Conservation (phyloP, 441 rosid species). For the Monsonia emarginata region DNA sequence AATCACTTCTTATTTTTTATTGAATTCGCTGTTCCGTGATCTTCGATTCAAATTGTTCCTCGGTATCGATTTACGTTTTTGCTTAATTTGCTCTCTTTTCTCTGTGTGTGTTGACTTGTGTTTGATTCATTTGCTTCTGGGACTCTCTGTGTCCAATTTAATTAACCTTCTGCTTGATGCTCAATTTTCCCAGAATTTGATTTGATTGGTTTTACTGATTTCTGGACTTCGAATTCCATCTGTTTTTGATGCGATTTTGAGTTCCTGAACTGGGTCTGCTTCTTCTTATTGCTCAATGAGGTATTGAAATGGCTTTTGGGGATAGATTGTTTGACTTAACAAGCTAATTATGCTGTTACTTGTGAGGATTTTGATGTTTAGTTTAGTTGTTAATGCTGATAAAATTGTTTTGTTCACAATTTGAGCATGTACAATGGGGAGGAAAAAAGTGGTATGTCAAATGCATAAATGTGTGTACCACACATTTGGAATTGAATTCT, state of each 20-base stretch:
- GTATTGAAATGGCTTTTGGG: too few relatives aligned
- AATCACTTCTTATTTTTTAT: background rate
- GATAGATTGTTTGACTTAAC: background rate
- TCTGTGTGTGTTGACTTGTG: background rate
- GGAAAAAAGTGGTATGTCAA: too few relatives aligned
- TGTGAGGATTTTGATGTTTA: background rate
- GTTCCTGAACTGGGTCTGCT: constrained; percentile 12
- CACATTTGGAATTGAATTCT: too few relatives aligned
- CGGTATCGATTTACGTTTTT: background rate
- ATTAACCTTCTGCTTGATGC: background rate
- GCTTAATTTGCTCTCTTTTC: background rate
- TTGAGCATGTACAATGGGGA: too few relatives aligned
- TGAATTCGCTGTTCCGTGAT: background rate
- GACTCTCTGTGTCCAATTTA: background rate
- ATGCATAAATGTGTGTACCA: too few relatives aligned
- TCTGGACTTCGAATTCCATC: constrained; percentile 9
- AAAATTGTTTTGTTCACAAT: too few relatives aligned
- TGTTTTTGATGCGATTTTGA: constrained; percentile 8
- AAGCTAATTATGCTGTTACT: constrained; percentile 7
- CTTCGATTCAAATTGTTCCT: background rate
- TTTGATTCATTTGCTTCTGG: background rate
- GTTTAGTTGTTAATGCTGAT: background rate
- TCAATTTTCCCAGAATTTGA: background rate
- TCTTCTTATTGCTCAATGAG: too few relatives aligned
- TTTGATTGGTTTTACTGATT: background rate